Percentiles rank a stretch among this genome's conserved stretches.
Conservation (phyloP, 148 eudicot species). For the Agrostemma githago region DNA sequence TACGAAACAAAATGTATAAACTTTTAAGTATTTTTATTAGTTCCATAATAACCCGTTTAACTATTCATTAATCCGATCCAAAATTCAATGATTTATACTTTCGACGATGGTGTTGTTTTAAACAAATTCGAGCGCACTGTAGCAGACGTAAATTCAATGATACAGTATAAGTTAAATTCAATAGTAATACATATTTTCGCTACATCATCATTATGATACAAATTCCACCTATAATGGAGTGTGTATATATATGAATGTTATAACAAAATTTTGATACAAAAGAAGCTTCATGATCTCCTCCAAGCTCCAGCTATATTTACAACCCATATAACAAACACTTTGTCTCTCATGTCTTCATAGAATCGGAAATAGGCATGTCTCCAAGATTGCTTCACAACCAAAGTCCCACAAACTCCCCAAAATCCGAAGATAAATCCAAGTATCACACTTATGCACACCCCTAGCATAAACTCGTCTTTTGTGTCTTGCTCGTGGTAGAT, state of each 20-base stretch:
- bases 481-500: not conserved
- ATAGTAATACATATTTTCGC: too few relatives aligned
- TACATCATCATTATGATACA: slow-evolving; percentile 19
- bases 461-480: not conserved
- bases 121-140: too few relatives aligned
- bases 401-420: slow-evolving; percentile 22
- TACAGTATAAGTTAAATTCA: too few relatives aligned
- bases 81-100: too few relatives aligned
- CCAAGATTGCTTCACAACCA: slow-evolving; percentile 21
- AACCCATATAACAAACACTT: too few relatives aligned
- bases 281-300: not conserved
- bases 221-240: slow-evolving; percentile 29
- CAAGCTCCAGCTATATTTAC: not conserved
- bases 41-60: too few relatives aligned
- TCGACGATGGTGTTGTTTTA: too few relatives aligned
- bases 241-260: slow-evolving; percentile 23
- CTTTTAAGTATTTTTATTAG: too few relatives aligned
- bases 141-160: too few relatives aligned
- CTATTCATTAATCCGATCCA: too few relatives aligned
- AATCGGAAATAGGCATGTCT: slow-evolving; percentile 10
- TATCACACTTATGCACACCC: slow-evolving; percentile 15
- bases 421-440: slow-evolving; percentile 17
- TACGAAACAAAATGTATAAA: too few relatives aligned
- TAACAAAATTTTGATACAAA: not conserved
- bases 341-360: too few relatives aligned